Evolutionary conservation across 2,329 filamentous ascomycete species (phyloP), one percentile per base, ranked within the genome.

Genomic region (Colletotrichum sublineola): DNA sequence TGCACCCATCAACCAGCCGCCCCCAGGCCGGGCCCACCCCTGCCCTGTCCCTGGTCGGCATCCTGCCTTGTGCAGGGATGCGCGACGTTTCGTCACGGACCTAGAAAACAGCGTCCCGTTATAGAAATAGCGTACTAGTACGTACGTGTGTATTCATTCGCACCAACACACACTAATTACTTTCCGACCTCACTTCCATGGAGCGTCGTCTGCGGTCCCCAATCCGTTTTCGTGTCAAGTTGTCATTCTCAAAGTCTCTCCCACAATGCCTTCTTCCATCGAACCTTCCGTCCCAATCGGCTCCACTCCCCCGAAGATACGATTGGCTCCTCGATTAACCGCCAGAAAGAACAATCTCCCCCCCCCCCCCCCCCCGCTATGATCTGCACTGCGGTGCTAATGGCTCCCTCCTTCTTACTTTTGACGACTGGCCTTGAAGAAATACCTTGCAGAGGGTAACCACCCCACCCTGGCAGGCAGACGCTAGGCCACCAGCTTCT

Each of bases 41-140:
- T 31, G 40, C 48, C 50, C 57, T 46, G 52, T 33, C 61, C 69
- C 60, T 66, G 63, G 66, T 72, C 69, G 66, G 69, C 69, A 69
- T 53, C 40, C 38, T 64, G 69, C 55, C 66, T 63, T 42, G 31
- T 14, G 65, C 46, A 63, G 42, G 58, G 56, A 63, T 40, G 40
- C n/a, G 64, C 58, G 68, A 71, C 64, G 65, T 68, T 68, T 71
- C 65, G 68, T 29, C 38, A 24, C 63, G 63, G 62, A 56, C 48
- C 55, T 48, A 40, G 63, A 63, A 71, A 71, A 68, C 68, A 63
- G 62, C 20, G 31, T 48, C n/a, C 62, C 40, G 18, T 2, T 46
- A 46, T 46, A n/a, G 44, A n/a, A 20, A 1, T 46, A 9, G 42
- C 42, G 42, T 44, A 18, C 6, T 24, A 24, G 24, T 24, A 24